Evolutionary conservation across 306 rosid genomes (phyloP).

Genomic region (Inga laurina): DNA sequence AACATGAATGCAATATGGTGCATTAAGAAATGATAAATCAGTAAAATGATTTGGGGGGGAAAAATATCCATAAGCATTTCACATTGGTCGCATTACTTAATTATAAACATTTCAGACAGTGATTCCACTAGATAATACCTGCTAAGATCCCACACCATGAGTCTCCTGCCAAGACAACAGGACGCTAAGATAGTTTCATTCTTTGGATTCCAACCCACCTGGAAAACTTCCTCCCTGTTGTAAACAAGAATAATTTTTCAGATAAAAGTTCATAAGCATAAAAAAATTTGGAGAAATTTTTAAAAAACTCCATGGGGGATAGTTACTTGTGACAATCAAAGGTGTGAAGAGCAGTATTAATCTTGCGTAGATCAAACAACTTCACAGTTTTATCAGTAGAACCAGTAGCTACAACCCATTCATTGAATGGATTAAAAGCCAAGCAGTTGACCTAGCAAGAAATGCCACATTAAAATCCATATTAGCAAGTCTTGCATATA

Average conservation of each 20-base stretch:
- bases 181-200: constrained; percentile 96
- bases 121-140: constrained; percentile 56
- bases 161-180: constrained; percentile 96
- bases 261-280: constrained; percentile 12
- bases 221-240: constrained; percentile 95
- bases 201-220: constrained; percentile 98
- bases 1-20: not conserved
- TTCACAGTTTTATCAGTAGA: constrained; percentile 98
- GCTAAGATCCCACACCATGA: constrained; percentile 99
- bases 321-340: constrained; percentile 93
- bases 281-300: constrained; percentile 6
- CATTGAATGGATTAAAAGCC: constrained; percentile 96
- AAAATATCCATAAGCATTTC: not conserved
- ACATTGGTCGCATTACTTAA: not conserved
- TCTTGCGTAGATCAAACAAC: constrained; percentile 92
- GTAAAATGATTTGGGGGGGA: not conserved
- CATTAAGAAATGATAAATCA: not conserved
- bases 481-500: constrained; percentile 2
- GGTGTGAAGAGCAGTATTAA: constrained; percentile 72
- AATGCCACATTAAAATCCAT: not conserved
- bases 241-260: constrained; percentile 20
- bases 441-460: constrained; percentile 84
- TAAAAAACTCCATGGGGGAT: constrained; percentile 11
- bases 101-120: not conserved
- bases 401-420: constrained; percentile 99